Base-by-base conservation (phyloP, 2,329 filamentous ascomycete species). In the Mycogone perniciosa region DNA sequence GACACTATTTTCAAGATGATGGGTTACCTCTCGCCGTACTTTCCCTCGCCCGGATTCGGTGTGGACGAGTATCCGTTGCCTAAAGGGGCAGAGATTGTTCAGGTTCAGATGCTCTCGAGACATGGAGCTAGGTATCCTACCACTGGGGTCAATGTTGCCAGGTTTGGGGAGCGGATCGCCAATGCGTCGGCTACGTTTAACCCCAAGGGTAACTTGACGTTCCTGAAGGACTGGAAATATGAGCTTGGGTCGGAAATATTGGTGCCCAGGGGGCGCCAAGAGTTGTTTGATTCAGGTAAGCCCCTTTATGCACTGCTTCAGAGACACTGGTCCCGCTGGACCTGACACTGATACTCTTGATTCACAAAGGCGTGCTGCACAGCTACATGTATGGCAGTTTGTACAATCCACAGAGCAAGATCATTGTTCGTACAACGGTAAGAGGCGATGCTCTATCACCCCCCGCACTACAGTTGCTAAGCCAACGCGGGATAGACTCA, bases 111-210 rank as follows among this genome's bases (percentile, higher is more conserved):
- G 81, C 71, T 89, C 4, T 85, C 84, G 9, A 80, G 87, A 1
- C 86, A 90, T 62, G 87, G 87, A 7, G 76, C 84, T 37, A 76
- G 87, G 10, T 91, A 90, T 64, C 87, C 87, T 0, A 86, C 86
- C 3, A 70, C 72, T 3, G 76, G 76, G 1, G 74, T 79, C 33
- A 76, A 77, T 31, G 78, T 85, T 7, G 67, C 71, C 13, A 61
- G 62, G 1, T 76, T 85, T 38, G 83, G 80, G 1, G 62, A 76
- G 40, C 81, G 80, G 56, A 70, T 90, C 41, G 71, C 71, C 26
- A 77, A 81, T 54, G 71, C 77, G 20, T 68, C 68, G 7, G 75
- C 72, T 2, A 75, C 72, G 20, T 77, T 81, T 56, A 74, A 73
- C 41, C 82, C 82, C 29, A 76, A 73, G 3, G 84, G 80, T 0